Conservation (phyloP, 176 grass and related monocot genomes). For the Musa itinerans region DNA sequence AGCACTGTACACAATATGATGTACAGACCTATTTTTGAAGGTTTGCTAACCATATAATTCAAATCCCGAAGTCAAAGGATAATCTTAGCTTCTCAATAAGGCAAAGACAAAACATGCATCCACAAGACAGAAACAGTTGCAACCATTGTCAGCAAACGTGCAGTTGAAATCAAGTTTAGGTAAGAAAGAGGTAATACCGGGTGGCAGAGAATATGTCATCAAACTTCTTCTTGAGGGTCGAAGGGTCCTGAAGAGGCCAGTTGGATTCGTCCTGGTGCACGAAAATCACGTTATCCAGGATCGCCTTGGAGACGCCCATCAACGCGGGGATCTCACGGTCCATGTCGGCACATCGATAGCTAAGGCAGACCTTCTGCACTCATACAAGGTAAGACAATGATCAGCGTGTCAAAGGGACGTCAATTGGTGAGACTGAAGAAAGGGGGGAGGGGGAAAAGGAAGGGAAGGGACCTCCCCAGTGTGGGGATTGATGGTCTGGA, state of each 20-base stretch:
- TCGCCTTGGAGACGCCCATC: slow-evolving; percentile 96
- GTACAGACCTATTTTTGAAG: too few relatives aligned
- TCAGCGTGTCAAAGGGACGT: not conserved
- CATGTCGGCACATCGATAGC: slow-evolving; percentile 98
- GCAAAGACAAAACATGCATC: not conserved
- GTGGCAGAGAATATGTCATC: slow-evolving; percentile 98
- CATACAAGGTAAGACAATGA: too few relatives aligned
- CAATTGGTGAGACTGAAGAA: too few relatives aligned
- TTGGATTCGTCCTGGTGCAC: slow-evolving; percentile 96
- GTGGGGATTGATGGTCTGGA: slow-evolving; percentile 97
- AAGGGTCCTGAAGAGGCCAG: slow-evolving; percentile 93
- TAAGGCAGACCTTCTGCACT: slow-evolving; percentile 96
- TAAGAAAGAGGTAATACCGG: slow-evolving; percentile 37
- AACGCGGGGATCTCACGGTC: slow-evolving; percentile 92
- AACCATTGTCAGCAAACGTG: not conserved
- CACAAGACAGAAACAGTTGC: not conserved
- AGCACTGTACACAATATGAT: not conserved
- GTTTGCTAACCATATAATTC: too few relatives aligned
- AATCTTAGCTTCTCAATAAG: not conserved
- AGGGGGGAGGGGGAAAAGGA: not conserved
- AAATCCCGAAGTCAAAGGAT: not conserved
- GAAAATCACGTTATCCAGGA: slow-evolving; percentile 97
- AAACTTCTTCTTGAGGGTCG: slow-evolving; percentile 97
- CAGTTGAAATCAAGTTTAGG: slow-evolving; percentile 8
- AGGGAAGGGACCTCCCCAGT: slow-evolving; percentile 50